Evolutionary conservation across 768 basidiomycete species (phyloP), one percentile per base, ranked within the genome.

Genomic region (Nidularia pulvinata): DNA sequence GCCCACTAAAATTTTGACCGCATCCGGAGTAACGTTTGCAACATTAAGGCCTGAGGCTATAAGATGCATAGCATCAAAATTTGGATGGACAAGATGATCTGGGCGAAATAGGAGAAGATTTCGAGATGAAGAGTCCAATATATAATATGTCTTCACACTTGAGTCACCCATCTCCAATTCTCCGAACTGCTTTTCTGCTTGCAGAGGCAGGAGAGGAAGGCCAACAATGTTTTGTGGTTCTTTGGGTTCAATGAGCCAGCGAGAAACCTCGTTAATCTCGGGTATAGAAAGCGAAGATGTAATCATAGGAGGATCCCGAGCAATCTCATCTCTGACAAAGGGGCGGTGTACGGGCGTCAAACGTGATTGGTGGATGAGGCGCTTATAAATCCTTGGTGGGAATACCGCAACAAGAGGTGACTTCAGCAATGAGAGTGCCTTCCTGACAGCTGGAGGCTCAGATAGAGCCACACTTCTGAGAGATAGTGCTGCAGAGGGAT

Each of bases 301-400:
- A 4, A 63, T 48, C 5, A 53, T 35, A 10, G 37, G 16, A 5
- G 58, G 34, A 30, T 55, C 55, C 7, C 48, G 46, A 16, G 60
- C 35, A 10, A 72, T 57, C 53, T 69, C 63, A 3, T 51, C 48
- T 46, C 54, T 65, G 35, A 76, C 44, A 46, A 70, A 69, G 0
- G 22, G 46, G 2, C 66, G 62, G 13, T 62, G 61, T 36, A 75
- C 58, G 3, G 43, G 19, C 9, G 56, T 54, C 43, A 76, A 33
- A 25, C 25, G 25, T 25, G 25, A 25, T 25, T 25, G 25, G 25
- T 25, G 25, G 25, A 25, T 25, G 25, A 25, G 25, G 25, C 25
- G 25, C 25, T 25, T 25, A 25, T 25, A 25, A 25, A 25, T 25
- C 25, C 25, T 25, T 25, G 25, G 25, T 25, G 25, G 25, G 25